Percentiles rank a stretch among this genome's conserved stretches.
Conservation (phyloP, 2,329 filamentous ascomycete genomes). For the Pseudophaeomoniella oleicola region DNA sequence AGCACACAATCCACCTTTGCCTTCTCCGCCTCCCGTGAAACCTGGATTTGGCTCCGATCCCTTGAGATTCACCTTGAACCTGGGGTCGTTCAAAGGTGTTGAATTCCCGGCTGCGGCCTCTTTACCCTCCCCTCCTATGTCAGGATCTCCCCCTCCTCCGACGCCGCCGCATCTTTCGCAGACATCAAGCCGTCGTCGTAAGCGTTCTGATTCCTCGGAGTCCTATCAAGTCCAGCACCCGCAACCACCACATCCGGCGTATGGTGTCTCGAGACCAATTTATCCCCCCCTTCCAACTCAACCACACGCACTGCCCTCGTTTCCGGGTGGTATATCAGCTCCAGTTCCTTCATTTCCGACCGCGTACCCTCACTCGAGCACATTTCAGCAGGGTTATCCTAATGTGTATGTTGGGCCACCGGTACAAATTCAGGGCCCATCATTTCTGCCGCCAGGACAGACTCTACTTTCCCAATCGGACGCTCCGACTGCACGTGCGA, state of each 20-base stretch:
- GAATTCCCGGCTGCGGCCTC: constrained; percentile 21
- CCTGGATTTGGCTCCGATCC: not conserved
- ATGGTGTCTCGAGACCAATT: constrained; percentile 8
- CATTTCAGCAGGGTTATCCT: constrained; percentile 7
- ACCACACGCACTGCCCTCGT: too few species aligned
- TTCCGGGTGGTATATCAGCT: too few species aligned
- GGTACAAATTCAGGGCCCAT: constrained; percentile 10
- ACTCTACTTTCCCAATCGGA: constrained; percentile 14
- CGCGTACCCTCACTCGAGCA: constrained; percentile 2
- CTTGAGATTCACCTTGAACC: constrained; percentile 13
- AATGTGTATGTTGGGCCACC: constrained; percentile 10
- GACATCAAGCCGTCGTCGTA: constrained; percentile 16
- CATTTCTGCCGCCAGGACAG: constrained; percentile 7
- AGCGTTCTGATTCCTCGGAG: constrained; percentile 16
- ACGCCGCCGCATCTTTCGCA: constrained; percentile 22
- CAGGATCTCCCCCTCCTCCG: constrained; percentile 23
- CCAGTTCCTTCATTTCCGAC: not conserved
- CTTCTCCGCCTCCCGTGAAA: not conserved
- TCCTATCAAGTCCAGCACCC: constrained; percentile 8
- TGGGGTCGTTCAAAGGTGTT: constrained; percentile 12
- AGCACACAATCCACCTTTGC: not conserved
- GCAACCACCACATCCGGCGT: constrained; percentile 6
- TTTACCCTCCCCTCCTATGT: constrained; percentile 27
- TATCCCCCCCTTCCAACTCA: constrained; percentile 3
- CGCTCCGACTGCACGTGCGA: constrained; percentile 19